phyloP scores from a whole-genome alignment of 2,329 filamentous ascomycete species.

The Zasmidium cellare region DNA sequence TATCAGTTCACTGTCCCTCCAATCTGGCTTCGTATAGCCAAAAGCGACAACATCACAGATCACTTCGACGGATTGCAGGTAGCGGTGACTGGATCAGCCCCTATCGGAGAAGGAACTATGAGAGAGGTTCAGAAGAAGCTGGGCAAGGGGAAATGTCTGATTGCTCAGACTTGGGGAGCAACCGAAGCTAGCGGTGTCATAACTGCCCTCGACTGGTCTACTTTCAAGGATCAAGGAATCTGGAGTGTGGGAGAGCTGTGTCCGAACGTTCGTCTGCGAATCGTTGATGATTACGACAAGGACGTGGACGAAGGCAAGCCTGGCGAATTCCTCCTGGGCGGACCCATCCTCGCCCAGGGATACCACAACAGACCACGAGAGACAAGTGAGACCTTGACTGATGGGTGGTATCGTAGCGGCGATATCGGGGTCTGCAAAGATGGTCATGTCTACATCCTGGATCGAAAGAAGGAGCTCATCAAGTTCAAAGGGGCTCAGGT shows the following conservation, averaged over 20 bases:
- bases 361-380: constrained; percentile 10
- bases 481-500: constrained; percentile 42
- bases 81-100: constrained; percentile 34
- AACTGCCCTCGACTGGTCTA: constrained; percentile 33
- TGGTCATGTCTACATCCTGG: constrained; percentile 36
- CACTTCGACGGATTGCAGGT: constrained; percentile 54
- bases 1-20: constrained; percentile 62
- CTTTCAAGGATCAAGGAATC: constrained; percentile 3
- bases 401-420: constrained; percentile 40
- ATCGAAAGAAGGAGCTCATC: constrained; percentile 40
- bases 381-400: constrained; percentile 7
- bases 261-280: background rate
- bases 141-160: constrained; percentile 10
- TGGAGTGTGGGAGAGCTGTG: background rate
- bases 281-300: constrained; percentile 9
- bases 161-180: constrained; percentile 57
- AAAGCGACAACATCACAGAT: constrained; percentile 55
- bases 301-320: constrained; percentile 3
- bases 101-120: constrained; percentile 12
- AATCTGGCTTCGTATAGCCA: constrained; percentile 61
- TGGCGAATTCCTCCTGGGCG: constrained; percentile 8
- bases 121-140: constrained; percentile 13
- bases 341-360: constrained; percentile 9
- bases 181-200: constrained; percentile 56
- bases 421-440: constrained; percentile 33